Conservation (phyloP, 176 grass and related monocot species). For the Oryza officinalis region DNA sequence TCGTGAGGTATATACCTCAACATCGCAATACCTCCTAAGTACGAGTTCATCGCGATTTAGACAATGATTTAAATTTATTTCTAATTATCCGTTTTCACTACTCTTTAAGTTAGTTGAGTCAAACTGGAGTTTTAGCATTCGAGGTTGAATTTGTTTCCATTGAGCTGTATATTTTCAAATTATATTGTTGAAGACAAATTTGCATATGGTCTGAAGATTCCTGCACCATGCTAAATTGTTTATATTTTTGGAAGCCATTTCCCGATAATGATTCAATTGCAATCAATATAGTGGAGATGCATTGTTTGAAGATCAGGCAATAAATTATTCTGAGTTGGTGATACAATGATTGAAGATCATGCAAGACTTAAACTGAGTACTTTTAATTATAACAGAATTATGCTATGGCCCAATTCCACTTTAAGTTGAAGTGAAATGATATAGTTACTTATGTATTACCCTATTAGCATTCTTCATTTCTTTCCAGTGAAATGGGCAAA, state of each 20-base stretch:
- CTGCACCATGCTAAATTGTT: constrained; percentile 18
- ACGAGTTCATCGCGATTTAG: background rate
- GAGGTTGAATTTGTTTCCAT: background rate
- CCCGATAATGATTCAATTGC: background rate
- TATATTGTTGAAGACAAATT: background rate
- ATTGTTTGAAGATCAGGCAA: background rate
- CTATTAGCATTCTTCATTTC: constrained; percentile 34
- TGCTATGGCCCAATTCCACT: constrained; percentile 9
- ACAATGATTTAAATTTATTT: constrained; percentile 1
- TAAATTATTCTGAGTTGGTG: background rate
- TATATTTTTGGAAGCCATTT: constrained; percentile 14
- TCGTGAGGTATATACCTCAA: background rate
- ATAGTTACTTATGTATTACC: constrained; percentile 5
- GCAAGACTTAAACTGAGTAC: background rate
- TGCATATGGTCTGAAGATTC: background rate
- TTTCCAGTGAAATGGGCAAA: background rate
- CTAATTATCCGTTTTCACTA: background rate
- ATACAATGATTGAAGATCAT: constrained; percentile 4
- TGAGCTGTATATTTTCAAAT: constrained; percentile 7
- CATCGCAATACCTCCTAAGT: background rate
- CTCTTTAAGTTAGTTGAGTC: background rate
- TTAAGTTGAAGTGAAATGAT: constrained; percentile 29
- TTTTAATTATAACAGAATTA: background rate
- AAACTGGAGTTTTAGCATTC: background rate
- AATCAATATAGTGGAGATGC: constrained; percentile 19